Evolutionary conservation across 495 filamentous ascomycete genomes (phyloP).

Genomic region (Neurospora sp.): DNA sequence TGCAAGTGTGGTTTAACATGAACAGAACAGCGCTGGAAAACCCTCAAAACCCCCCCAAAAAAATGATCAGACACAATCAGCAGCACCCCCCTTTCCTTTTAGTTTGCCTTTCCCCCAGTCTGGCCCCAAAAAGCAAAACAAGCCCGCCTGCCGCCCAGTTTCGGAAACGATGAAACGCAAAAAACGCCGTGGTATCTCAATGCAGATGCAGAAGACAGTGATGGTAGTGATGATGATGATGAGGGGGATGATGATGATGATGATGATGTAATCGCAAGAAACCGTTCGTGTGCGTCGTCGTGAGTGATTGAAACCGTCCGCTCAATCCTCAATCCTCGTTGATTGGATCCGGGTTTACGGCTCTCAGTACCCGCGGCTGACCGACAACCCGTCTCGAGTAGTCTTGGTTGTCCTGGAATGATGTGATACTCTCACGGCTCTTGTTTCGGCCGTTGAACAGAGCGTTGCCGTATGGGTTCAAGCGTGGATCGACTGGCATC

Average conservation of each 20-base stretch:
- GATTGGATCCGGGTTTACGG: constrained; percentile 41
- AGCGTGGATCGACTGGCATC: constrained; percentile 45
- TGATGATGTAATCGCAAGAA: not conserved
- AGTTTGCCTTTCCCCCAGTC: not conserved
- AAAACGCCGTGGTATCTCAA: not conserved
- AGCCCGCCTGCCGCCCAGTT: not conserved
- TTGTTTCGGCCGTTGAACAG: constrained; percentile 38
- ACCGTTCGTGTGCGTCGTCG: not conserved
- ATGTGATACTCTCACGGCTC: constrained; percentile 44
- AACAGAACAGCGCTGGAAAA: not conserved
- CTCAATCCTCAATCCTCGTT: constrained; percentile 12
- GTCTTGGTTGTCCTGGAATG: constrained; percentile 46
- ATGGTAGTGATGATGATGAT: not conserved
- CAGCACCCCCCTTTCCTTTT: not conserved
- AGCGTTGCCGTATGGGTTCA: constrained; percentile 39
- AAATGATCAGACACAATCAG: not conserved
- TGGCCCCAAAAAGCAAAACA: not conserved
- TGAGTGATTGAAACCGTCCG: not conserved
- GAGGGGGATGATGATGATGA: not conserved
- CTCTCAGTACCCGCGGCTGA: constrained; percentile 36
- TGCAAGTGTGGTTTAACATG: not conserved
- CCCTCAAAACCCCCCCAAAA: not conserved
- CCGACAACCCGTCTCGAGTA: constrained; percentile 38
- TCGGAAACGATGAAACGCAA: not conserved
- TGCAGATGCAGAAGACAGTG: not conserved